Evolutionary conservation across 257 asterid genomes (phyloP).

Genomic region (Oldenlandia corymbosa): DNA sequence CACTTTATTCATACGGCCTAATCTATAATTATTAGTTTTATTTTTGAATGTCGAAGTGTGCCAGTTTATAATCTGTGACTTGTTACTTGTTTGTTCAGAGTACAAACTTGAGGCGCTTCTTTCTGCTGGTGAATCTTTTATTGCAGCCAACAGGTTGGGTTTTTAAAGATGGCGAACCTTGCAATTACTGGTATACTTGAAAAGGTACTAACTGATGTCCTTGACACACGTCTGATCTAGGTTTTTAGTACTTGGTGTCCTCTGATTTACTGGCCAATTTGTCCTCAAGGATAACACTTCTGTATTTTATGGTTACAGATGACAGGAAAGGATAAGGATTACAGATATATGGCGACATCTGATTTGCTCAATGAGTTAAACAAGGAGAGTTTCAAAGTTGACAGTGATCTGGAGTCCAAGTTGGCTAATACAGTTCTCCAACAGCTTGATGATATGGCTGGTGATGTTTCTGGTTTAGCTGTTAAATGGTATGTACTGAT

Average conservation of each 20-base stretch:
- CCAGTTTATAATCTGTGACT: not conserved
- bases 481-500: constrained; percentile 64
- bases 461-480: constrained; percentile 98
- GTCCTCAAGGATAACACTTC: not conserved
- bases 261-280: not conserved
- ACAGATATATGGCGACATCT: constrained; percentile 98
- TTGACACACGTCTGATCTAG: constrained; percentile 2
- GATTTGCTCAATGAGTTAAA: constrained; percentile 90
- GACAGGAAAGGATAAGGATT: constrained; percentile 99
- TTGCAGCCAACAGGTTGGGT: constrained; percentile 3
- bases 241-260: constrained; percentile 3
- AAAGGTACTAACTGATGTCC: constrained; percentile 43
- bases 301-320: constrained; percentile 47
- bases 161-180: constrained; percentile 42
- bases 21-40: too few species aligned
- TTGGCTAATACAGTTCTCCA: constrained; percentile 75
- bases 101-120: not conserved
- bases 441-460: constrained; percentile 96
- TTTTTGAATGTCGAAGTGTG: not conserved
- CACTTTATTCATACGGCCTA: too few species aligned
- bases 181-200: constrained; percentile 61
- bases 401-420: constrained; percentile 74
- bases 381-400: constrained; percentile 84
- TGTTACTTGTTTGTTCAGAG: not conserved
- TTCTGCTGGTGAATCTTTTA: constrained; percentile 21